Evolutionary conservation across 2,329 filamentous ascomycete species (phyloP).

Genomic region (Monosporascus sp.): DNA sequence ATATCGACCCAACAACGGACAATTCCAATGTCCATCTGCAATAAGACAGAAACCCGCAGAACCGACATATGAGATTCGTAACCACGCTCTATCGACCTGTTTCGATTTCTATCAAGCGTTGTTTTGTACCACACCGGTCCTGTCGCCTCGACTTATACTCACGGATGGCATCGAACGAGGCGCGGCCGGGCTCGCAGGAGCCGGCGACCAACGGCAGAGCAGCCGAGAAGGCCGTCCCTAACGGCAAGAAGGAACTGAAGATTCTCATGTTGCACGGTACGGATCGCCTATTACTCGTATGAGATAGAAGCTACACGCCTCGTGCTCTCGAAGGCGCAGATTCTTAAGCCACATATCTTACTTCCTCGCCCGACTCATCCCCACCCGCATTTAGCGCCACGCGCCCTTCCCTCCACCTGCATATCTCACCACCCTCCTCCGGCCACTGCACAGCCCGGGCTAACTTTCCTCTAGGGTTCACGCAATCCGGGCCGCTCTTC

Average conservation of each 20-base stretch:
- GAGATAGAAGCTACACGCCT: no score
- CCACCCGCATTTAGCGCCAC: background rate
- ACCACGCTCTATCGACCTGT: no score
- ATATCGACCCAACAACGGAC: no score
- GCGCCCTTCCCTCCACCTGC: background rate
- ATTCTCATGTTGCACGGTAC: slow-evolving; percentile 74
- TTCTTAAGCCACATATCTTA: background rate
- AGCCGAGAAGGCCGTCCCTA: slow-evolving; percentile 27
- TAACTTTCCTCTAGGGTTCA: slow-evolving; percentile 57
- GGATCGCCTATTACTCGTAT: no score
- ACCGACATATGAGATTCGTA: no score
- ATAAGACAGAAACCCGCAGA: no score
- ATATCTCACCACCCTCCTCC: slow-evolving; percentile 1
- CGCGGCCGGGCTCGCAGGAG: background rate
- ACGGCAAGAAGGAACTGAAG: slow-evolving; percentile 50
- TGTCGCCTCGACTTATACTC: background rate
- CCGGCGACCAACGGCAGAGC: slow-evolving; percentile 8
- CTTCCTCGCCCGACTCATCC: background rate
- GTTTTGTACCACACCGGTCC: background rate
- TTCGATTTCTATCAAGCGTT: background rate
- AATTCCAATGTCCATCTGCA: no score
- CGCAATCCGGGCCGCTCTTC: slow-evolving; percentile 83
- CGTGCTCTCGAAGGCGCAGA: background rate
- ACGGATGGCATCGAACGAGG: background rate
- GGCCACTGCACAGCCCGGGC: background rate